Evolutionary conservation across 1,284 basidiomycete species (phyloP).

Genomic region (Ustilago curta): DNA sequence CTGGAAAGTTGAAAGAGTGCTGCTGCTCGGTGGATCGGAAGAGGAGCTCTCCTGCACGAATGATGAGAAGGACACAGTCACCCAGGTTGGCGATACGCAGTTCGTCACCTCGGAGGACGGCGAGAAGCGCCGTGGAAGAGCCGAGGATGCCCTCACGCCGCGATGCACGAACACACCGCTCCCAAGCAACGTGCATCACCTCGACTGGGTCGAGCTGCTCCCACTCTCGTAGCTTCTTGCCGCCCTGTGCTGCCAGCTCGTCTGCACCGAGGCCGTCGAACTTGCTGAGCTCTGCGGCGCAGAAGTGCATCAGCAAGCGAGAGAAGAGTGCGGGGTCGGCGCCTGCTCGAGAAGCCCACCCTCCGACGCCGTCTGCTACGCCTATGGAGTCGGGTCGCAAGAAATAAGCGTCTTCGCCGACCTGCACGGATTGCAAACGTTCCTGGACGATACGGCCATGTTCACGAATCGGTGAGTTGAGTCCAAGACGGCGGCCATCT

Average conservation of each 20-base stretch:
- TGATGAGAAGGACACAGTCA: conserved; percentile 84
- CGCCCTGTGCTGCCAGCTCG: conserved; percentile 48
- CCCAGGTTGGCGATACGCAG: conserved; percentile 90
- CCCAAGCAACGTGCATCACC: conserved; percentile 74
- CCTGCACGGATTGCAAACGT: conserved; percentile 75
- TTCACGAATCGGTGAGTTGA: conserved; percentile 62
- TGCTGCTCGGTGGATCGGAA: conserved; percentile 95
- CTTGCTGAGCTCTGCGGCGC: conserved; percentile 73
- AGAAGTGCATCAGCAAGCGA: conserved; percentile 86
- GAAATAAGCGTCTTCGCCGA: conserved; percentile 89
- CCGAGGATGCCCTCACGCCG: conserved; percentile 73
- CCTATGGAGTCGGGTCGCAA: conserved; percentile 83
- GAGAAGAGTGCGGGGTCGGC: conserved; percentile 81
- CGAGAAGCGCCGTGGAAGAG: conserved; percentile 74
- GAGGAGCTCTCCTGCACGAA: conserved; percentile 80
- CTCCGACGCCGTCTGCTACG: conserved; percentile 88
- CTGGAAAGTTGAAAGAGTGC: conserved; percentile 92
- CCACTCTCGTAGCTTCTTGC: conserved; percentile 54
- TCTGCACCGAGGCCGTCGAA: conserved; percentile 40
- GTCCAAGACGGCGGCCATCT: conserved; percentile 45
- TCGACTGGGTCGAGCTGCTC: conserved; percentile 72
- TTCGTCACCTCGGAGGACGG: conserved; percentile 77
- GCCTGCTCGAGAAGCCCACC: conserved; percentile 77
- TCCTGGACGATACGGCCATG: conserved; percentile 64
- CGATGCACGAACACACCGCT: conserved; percentile 71